Conservation (phyloP, 2,329 filamentous ascomycete species). For the Scedosporium minutisporum region DNA sequence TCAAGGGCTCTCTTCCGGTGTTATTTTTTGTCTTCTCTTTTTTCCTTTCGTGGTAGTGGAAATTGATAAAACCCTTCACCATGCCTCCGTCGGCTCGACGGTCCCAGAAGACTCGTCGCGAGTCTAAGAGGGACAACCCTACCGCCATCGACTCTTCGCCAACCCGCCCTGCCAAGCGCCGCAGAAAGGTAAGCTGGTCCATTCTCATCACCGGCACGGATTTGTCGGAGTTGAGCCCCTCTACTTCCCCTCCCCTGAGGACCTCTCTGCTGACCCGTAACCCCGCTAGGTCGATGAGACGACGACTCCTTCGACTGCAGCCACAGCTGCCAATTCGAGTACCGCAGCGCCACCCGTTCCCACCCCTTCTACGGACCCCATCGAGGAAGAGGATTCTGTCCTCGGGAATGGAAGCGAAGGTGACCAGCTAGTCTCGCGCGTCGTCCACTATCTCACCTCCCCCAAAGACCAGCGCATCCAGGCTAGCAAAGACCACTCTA, state of each 20-base stretch:
- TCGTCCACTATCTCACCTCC: slow-evolving; percentile 40
- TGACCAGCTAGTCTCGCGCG: slow-evolving; percentile 45
- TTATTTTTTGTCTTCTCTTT: background rate
- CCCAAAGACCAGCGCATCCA: slow-evolving; percentile 39
- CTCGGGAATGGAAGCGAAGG: slow-evolving; percentile 35
- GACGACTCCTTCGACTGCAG: background rate
- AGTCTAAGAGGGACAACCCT: slow-evolving; percentile 21
- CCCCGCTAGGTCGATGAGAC: slow-evolving; percentile 24
- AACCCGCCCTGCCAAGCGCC: slow-evolving; percentile 52
- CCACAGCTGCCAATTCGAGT: background rate
- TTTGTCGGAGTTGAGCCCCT: slow-evolving; percentile 4
- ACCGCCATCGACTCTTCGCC: slow-evolving; percentile 45
- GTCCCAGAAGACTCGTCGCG: slow-evolving; percentile 6
- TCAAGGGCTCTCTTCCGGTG: background rate
- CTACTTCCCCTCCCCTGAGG: slow-evolving; percentile 8
- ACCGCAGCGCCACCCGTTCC: slow-evolving; percentile 19
- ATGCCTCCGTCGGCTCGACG: slow-evolving; percentile 6
- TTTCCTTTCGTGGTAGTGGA: background rate
- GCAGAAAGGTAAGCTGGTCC: slow-evolving; percentile 43
- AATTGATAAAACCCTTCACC: background rate
- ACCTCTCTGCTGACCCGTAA: slow-evolving; percentile 2
- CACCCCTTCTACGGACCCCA: slow-evolving; percentile 22
- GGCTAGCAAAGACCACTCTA: slow-evolving; percentile 52
- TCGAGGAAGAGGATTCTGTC: slow-evolving; percentile 35
- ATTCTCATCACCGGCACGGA: background rate